phyloP scores from a whole-genome alignment of 2,329 filamentous ascomycete genomes.

The Botryotinia globosa region DNA sequence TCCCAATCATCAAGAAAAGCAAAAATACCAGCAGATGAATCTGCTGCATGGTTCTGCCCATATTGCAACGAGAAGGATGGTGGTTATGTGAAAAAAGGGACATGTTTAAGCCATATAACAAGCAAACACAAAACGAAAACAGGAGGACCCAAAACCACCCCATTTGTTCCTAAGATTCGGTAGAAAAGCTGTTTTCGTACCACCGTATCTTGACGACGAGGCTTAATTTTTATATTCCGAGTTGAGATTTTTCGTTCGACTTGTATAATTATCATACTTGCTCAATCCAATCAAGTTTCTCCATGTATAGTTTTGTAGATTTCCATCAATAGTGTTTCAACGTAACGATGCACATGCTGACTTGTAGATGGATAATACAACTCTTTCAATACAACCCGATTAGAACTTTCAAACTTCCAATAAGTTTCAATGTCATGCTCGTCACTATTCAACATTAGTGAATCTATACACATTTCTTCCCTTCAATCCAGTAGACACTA shows the following conservation, averaged over 20 bases:
- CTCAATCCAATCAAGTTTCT: background rate
- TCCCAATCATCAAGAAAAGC: no score
- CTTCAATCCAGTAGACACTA: background rate
- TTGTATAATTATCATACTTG: background rate
- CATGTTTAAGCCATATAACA: background rate
- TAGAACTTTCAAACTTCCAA: background rate
- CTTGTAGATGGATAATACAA: background rate
- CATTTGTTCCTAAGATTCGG: background rate
- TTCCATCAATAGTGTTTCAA: background rate
- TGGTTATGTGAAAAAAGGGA: background rate
- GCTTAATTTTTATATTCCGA: background rate
- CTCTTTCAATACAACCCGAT: no score
- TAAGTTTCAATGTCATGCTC: background rate
- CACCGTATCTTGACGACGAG: no score
- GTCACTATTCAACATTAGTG: background rate
- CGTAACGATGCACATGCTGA: background rate
- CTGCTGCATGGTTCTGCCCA: background rate
- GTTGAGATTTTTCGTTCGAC: background rate
- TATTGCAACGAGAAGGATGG: background rate
- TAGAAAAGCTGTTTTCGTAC: no score
- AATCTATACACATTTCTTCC: background rate
- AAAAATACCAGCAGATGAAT: fast-evolving
- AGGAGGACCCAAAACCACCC: background rate
- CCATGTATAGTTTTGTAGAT: background rate
- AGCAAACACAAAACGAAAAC: background rate